These are phyloP conservation scores for Babjeviella inositovora DNA, from an alignment of 805 yeast species.

Conservation along the genomic window DNA sequence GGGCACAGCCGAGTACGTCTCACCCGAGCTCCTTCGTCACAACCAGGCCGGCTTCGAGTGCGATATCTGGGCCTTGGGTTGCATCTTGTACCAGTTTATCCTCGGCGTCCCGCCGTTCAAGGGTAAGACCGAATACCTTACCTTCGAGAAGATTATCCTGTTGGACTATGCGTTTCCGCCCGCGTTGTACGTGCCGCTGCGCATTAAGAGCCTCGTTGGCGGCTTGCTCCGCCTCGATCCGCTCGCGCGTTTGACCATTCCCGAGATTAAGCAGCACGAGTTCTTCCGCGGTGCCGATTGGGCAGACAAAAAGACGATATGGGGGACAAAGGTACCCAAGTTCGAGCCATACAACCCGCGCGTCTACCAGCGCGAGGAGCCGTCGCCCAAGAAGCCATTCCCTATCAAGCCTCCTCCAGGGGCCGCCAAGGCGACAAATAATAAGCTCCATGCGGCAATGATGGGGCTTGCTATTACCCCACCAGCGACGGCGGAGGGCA, in stretches of 20 bases:
- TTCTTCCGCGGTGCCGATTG: slow-evolving; percentile 65
- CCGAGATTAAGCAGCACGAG: slow-evolving; percentile 42
- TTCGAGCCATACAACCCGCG: slow-evolving; percentile 46
- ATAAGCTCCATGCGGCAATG: slow-evolving; percentile 25
- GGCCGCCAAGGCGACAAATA: slow-evolving; percentile 24
- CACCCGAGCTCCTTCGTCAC: slow-evolving; percentile 72
- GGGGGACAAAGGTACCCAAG: slow-evolving; percentile 57
- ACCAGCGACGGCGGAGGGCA: too few relatives aligned
- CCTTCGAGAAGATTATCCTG: slow-evolving; percentile 77
- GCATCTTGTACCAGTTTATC: slow-evolving; percentile 70
- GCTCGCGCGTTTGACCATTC: slow-evolving; percentile 38
- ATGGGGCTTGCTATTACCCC: slow-evolving; percentile 19
- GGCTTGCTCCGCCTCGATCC: slow-evolving; percentile 63
- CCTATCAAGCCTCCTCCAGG: too few relatives aligned
- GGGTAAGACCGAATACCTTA: slow-evolving; percentile 70
- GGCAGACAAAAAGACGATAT: slow-evolving; percentile 43
- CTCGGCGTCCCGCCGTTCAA: slow-evolving; percentile 84
- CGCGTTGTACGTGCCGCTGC: slow-evolving; percentile 43
- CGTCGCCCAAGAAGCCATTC: slow-evolving; percentile 1
- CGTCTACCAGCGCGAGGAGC: slow-evolving; percentile 3
- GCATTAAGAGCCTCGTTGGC: slow-evolving; percentile 49
- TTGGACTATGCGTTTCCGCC: slow-evolving; percentile 62
- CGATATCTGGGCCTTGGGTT: slow-evolving; percentile 92
- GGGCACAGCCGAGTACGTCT: slow-evolving; percentile 94
- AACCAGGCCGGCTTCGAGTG: slow-evolving; percentile 74